Percentiles rank a stretch among this genome's conserved stretches.
These are phyloP conservation scores for Mucor irregularis DNA, from an alignment of 371 early-diverging fungal genomes.

Conservation along the genomic window DNA sequence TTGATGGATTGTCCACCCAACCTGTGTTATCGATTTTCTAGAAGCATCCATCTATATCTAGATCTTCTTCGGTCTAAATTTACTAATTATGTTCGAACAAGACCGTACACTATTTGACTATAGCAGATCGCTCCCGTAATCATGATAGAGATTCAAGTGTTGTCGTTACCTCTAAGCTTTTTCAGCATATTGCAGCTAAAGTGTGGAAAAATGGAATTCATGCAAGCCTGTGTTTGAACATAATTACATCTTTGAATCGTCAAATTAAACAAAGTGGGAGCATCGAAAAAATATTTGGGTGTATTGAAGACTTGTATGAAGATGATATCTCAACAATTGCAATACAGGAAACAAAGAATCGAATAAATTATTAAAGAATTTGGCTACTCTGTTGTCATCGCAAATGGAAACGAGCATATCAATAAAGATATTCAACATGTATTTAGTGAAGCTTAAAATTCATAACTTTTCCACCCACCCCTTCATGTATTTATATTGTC, in stretches of 20 bases:
- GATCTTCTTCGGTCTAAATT: too few species aligned
- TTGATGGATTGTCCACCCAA: constrained; percentile 11
- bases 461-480: too few species aligned
- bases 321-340: constrained; percentile 5
- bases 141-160: constrained; percentile 12
- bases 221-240: constrained; percentile 9
- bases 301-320: constrained; percentile 18
- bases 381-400: constrained; percentile 5
- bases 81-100: constrained; percentile 16
- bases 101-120: constrained; percentile 9
- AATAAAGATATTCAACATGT: constrained; percentile 3
- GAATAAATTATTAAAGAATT: constrained; percentile 3
- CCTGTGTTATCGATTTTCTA: constrained; percentile 14
- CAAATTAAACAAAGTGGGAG: constrained; percentile 13
- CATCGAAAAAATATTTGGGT: neutral
- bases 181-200: constrained; percentile 13
- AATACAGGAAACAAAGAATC: constrained; percentile 6
- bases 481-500: too few species aligned
- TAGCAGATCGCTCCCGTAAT: constrained; percentile 12
- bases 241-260: constrained; percentile 6
- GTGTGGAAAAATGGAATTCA: constrained; percentile 11
- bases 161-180: constrained; percentile 7
- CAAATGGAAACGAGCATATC: constrained; percentile 9
- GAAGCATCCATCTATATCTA: too few species aligned
- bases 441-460: constrained; percentile 5